Evolutionary conservation across 495 filamentous ascomycete genomes (phyloP).

Genomic region (Aspergillus avenaceus): DNA sequence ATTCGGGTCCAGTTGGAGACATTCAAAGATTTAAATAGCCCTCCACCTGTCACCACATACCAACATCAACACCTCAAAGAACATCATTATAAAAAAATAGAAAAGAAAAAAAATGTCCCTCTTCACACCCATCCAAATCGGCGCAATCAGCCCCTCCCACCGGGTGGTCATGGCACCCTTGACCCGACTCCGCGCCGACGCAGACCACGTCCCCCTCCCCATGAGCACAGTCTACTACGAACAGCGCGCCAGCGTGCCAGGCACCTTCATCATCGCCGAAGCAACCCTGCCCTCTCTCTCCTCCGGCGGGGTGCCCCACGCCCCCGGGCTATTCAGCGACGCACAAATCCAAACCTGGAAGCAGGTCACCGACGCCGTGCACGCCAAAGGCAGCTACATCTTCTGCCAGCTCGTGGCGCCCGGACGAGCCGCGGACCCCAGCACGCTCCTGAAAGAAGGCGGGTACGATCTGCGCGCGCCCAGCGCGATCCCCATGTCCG

Average conservation of each 20-base stretch:
- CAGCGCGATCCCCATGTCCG: constrained; percentile 40
- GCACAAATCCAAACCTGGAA: constrained; percentile 45
- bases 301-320: constrained; percentile 37
- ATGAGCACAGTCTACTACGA: constrained; percentile 47
- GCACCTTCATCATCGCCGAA: constrained; percentile 53
- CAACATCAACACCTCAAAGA: no score
- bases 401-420: constrained; percentile 51
- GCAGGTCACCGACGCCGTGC: constrained; percentile 44
- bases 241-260: constrained; percentile 45
- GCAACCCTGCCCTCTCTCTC: constrained; percentile 56
- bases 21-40: no score
- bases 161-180: constrained; percentile 48
- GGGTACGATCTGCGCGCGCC: constrained; percentile 7
- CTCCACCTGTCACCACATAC: no score
- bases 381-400: constrained; percentile 45
- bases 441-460: constrained; percentile 31
- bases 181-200: constrained; percentile 40
- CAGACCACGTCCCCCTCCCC: constrained; percentile 27
- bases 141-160: constrained; percentile 38
- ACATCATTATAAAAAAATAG: no score
- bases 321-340: constrained; percentile 41
- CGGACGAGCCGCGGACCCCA: constrained; percentile 50
- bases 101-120: background rate
- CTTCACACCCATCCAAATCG: constrained; percentile 50
- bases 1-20: no score